Conservation (phyloP, 192 early-diverging fungal genomes). For the Entophlyctis helioformis region DNA sequence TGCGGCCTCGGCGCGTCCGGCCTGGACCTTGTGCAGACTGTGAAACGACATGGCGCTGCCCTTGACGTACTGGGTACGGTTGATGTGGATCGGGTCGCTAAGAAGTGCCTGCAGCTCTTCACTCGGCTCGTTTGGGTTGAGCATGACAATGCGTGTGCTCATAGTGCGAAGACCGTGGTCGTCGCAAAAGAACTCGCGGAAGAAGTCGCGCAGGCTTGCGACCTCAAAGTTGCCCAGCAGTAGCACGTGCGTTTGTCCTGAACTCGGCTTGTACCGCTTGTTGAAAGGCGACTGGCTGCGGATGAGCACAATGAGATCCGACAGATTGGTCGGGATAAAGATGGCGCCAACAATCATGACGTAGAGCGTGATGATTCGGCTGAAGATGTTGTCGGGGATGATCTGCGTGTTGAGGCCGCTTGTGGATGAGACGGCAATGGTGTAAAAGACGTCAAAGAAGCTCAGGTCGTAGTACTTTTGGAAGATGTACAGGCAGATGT, state of each 20-base stretch:
- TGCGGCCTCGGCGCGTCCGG: slow-evolving; percentile 37
- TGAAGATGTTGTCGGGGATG: slow-evolving; percentile 29
- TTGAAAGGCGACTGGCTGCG: slow-evolving; percentile 47
- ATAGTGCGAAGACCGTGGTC: slow-evolving; percentile 59
- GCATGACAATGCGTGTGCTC: slow-evolving; percentile 54
- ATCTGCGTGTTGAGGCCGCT: slow-evolving; percentile 59
- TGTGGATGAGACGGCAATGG: slow-evolving; percentile 28
- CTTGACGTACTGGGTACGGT: slow-evolving; percentile 57
- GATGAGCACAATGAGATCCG: slow-evolving; percentile 53
- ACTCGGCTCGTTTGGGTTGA: slow-evolving; percentile 38
- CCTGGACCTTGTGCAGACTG: slow-evolving; percentile 37
- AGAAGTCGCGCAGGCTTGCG: slow-evolving; percentile 44
- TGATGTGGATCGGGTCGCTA: slow-evolving; percentile 53
- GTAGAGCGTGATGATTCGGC: slow-evolving; percentile 32
- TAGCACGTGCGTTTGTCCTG: slow-evolving; percentile 42
- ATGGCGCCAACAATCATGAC: slow-evolving; percentile 65
- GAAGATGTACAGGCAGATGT: slow-evolving; percentile 48
- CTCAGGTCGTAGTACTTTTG: slow-evolving; percentile 16
- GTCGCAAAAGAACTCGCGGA: slow-evolving; percentile 68
- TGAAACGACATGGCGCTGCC: slow-evolving; percentile 51
- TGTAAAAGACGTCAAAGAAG: slow-evolving; percentile 25
- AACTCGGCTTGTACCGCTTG: slow-evolving; percentile 21
- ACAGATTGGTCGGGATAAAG: slow-evolving; percentile 50
- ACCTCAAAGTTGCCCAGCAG: slow-evolving; percentile 53
- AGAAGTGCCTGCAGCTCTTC: slow-evolving; percentile 21